Percentiles rank a stretch among this genome's conserved stretches.
phyloP scores from a whole-genome alignment of 495 filamentous ascomycete species.

The Aspergillus heteromorphus region DNA sequence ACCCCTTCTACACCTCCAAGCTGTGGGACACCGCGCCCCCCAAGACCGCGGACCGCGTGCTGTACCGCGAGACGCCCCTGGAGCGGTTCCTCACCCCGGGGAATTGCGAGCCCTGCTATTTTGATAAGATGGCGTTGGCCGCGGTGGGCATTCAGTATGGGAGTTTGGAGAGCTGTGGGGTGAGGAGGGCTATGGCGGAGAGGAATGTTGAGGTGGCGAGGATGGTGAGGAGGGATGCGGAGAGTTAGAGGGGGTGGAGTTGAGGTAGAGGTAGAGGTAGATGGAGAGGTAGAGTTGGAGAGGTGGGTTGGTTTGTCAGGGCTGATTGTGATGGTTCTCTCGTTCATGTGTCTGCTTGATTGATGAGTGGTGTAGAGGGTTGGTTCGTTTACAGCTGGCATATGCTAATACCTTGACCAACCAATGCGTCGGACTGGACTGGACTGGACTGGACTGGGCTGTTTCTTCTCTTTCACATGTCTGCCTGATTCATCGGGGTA shows the following conservation, averaged over 20 bases:
- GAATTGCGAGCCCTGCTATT: constrained; percentile 15
- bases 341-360: too few relatives aligned
- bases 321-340: background rate
- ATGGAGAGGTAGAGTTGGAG: too few relatives aligned
- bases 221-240: background rate
- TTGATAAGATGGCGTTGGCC: constrained; percentile 11
- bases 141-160: constrained; percentile 11
- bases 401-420: too few relatives aligned
- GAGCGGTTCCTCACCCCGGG: constrained; percentile 23
- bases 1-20: constrained; percentile 2
- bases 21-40: constrained; percentile 9
- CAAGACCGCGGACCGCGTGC: background rate
- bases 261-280: too few relatives aligned
- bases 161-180: constrained; percentile 10
- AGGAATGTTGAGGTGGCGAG: constrained; percentile 5
- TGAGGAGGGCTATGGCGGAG: constrained; percentile 9
- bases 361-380: too few relatives aligned
- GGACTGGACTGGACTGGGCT: too few relatives aligned
- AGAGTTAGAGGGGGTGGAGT: too few relatives aligned
- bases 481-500: too few relatives aligned
- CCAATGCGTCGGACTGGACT: too few relatives aligned
- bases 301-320: too few relatives aligned
- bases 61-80: constrained; percentile 14
- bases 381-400: too few relatives aligned
- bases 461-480: too few relatives aligned